Conservation (phyloP, 2,329 filamentous ascomycete species). For the Clonostachys rosea region DNA sequence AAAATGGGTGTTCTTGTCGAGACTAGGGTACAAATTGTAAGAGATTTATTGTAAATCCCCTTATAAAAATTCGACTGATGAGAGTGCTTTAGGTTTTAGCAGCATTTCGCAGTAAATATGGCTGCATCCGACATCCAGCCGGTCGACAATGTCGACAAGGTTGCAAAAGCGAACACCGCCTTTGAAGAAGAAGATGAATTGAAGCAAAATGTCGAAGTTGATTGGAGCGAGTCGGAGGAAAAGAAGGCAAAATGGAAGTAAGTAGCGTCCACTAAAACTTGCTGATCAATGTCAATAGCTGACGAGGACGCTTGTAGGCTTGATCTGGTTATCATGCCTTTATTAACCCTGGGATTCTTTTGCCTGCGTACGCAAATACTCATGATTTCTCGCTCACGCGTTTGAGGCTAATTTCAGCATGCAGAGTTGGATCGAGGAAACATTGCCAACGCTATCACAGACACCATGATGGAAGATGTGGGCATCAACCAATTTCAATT, state of each 20-base stretch:
- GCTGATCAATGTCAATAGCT: background rate
- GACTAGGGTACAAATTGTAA: no score
- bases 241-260: constrained; percentile 27
- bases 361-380: constrained; percentile 23
- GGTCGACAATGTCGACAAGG: no score
- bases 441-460: constrained; percentile 36
- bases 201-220: constrained; percentile 4
- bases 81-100: no score
- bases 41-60: no score
- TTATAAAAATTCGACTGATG: no score
- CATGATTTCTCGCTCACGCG: no score
- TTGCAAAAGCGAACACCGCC: no score
- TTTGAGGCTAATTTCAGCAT: background rate
- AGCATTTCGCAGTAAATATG: no score
- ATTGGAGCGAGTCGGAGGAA: constrained; percentile 28
- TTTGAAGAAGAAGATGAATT: no score
- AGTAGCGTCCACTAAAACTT: constrained; percentile 2
- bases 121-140: no score
- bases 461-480: constrained; percentile 39
- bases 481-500: constrained; percentile 38
- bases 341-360: constrained; percentile 33
- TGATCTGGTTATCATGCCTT: constrained; percentile 32
- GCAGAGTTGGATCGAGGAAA: constrained; percentile 21
- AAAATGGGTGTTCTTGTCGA: no score
- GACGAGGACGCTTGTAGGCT: constrained; percentile 12